Evolutionary conservation across 2,329 filamentous ascomycete species (phyloP), one percentile per base, ranked within the genome.

Genomic region (Botrytis hyacinthi): DNA sequence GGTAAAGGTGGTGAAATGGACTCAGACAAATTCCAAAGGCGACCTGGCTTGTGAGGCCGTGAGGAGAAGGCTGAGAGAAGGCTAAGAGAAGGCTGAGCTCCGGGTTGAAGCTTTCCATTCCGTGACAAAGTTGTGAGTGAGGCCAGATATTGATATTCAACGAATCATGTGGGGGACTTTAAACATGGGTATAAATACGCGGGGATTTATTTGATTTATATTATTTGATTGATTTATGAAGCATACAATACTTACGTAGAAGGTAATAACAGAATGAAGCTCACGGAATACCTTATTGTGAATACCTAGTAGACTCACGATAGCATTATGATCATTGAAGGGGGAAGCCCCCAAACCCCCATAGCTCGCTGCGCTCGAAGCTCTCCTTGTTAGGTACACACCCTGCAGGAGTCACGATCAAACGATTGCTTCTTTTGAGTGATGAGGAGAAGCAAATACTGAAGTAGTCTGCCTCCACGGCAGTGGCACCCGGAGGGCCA

Each of bases 11-110:
- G 35, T 57, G 29, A 42, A 68, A 66, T n/a, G 69, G 42, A 46
- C 69, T 42, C 42, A 44, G 69, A 51, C 57, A 32, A 63, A 65
- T 63, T 35, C 32, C 46, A 32, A 14, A 65, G 40, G 70, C 60
- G 70, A 71, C 70, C 70, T 71, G 70, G 70, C 70, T 48, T 71
- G 57, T 65, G 69, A 71, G 69, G 69, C 59, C 26, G 68, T 14
- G 26, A 20, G 37, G 20, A 42, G 26, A 62, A 62, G 59, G 59
- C 59, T 62, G 59, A 62, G 59, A 42, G 26, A 61, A 61, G 59
- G 59, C 59, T 62, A 35, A 62, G 59, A 16, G 22, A 40, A 40
- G 35, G 59, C 59, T 62, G 60, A 40, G 8, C 7, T 40, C 37
- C 37, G 22, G 22, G 35, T 18, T 26, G 12, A n/a, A 35, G 35